Conservation (phyloP, 257 asterid genomes). For the Fraxinus excelsior region DNA sequence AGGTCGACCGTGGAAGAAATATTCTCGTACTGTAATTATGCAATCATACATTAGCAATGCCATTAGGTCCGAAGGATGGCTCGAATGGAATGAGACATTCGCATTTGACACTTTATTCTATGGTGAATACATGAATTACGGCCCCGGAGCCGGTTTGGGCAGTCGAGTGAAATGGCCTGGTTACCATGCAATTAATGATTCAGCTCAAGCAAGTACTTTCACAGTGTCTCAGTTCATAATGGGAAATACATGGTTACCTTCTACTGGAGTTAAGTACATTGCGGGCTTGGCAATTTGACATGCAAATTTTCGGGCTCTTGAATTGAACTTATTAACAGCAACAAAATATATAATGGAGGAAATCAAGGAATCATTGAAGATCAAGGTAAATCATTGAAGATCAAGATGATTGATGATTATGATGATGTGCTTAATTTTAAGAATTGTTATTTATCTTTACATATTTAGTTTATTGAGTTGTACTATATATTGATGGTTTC, state of each 20-base stretch:
- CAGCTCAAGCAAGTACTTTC: conserved; percentile 38
- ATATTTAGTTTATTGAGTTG: too few species aligned
- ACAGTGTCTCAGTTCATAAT: conserved; percentile 50
- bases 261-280: conserved; percentile 56
- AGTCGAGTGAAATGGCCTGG: conserved; percentile 60
- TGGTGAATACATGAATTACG: conserved; percentile 53
- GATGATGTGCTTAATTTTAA: too few species aligned
- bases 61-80: conserved; percentile 58
- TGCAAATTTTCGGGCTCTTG: neutral
- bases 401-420: too few species aligned
- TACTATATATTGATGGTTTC: too few species aligned
- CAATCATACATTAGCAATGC: conserved; percentile 50
- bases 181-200: conserved; percentile 40
- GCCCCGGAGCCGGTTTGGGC: conserved; percentile 50
- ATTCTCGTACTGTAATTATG: conserved; percentile 58
- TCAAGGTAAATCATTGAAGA: too few species aligned
- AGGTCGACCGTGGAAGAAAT: conserved; percentile 59
- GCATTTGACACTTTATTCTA: conserved; percentile 47
- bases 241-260: conserved; percentile 62
- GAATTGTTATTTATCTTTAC: too few species aligned
- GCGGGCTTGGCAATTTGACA: conserved; percentile 42
- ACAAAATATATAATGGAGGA: too few species aligned
- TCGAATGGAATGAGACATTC: conserved; percentile 51
- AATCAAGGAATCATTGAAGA: too few species aligned
- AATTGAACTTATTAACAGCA: neutral